phyloP scores from a whole-genome alignment of 2,329 filamentous ascomycete genomes.

The Talaromyces sp. region DNA sequence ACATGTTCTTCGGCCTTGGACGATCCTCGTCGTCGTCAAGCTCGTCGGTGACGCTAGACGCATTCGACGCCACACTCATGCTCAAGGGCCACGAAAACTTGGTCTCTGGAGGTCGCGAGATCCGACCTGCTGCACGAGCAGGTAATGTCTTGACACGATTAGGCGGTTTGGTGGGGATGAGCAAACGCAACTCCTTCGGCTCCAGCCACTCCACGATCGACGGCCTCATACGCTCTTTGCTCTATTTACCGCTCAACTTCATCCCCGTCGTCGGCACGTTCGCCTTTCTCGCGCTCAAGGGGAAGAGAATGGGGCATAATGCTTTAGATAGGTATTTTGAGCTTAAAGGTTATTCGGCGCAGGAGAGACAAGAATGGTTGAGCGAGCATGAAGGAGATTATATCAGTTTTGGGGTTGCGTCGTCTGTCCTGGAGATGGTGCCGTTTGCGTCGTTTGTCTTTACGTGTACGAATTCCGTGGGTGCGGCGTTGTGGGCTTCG shows the following conservation, averaged over 20 bases:
- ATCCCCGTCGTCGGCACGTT: constrained; percentile 83
- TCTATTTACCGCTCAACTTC: constrained; percentile 89
- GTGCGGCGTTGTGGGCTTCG: constrained; percentile 89
- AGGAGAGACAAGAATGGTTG: constrained; percentile 65
- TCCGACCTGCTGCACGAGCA: constrained; percentile 51
- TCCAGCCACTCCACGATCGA: constrained; percentile 45
- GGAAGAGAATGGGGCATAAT: constrained; percentile 53
- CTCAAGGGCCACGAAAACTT: constrained; percentile 55
- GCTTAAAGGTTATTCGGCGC: constrained; percentile 73
- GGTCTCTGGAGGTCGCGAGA: constrained; percentile 69
- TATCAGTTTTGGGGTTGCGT: constrained; percentile 70
- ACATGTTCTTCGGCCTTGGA: not conserved
- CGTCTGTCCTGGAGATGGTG: constrained; percentile 78
- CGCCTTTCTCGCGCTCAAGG: constrained; percentile 75
- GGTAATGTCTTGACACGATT: constrained; percentile 53
- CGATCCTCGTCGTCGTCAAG: not conserved
- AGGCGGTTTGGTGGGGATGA: constrained; percentile 49
- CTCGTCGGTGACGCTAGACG: constrained; percentile 54
- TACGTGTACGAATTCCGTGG: constrained; percentile 86
- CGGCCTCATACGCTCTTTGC: constrained; percentile 69
- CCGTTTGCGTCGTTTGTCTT: constrained; percentile 80
- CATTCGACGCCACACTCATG: constrained; percentile 72
- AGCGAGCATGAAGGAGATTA: constrained; percentile 70
- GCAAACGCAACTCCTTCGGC: constrained; percentile 49
- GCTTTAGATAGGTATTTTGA: constrained; percentile 74